phyloP scores from a whole-genome alignment of 1,284 basidiomycete genomes.

The Boletellus deceptivus region DNA sequence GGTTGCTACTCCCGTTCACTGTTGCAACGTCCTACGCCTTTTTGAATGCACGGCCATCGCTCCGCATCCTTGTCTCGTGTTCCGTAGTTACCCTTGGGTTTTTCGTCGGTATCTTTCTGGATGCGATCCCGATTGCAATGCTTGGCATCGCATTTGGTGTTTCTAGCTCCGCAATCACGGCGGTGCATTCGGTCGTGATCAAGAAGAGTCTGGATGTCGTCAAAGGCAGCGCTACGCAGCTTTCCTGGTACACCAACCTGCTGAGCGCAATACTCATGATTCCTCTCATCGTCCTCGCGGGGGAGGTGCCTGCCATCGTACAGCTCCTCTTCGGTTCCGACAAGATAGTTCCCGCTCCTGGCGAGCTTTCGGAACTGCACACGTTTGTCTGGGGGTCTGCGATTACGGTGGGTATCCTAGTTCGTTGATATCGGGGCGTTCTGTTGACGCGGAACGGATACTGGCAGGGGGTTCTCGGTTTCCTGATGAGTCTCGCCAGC shows the following conservation, averaged over 20 bases:
- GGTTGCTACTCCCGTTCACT: constrained; percentile 83
- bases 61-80: constrained; percentile 69
- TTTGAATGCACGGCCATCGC: constrained; percentile 70
- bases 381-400: constrained; percentile 78
- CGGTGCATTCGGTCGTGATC: constrained; percentile 83
- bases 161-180: constrained; percentile 73
- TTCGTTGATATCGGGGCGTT: neutral
- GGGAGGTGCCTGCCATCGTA: constrained; percentile 63
- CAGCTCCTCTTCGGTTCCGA: constrained; percentile 54
- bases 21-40: constrained; percentile 74
- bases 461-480: constrained; percentile 72
- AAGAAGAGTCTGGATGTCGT: constrained; percentile 77
- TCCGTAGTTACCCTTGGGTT: constrained; percentile 78
- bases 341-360: constrained; percentile 36
- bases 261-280: constrained; percentile 64
- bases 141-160: constrained; percentile 76
- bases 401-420: constrained; percentile 59
- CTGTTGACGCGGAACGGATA: constrained; percentile 3
- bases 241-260: constrained; percentile 85
- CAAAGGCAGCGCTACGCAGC: constrained; percentile 71
- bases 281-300: constrained; percentile 67
- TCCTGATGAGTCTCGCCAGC: constrained; percentile 88
- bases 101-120: constrained; percentile 81
- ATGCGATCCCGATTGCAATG: constrained; percentile 57
- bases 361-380: constrained; percentile 44